Conservation (phyloP, 1,284 basidiomycete genomes). For the Trametes polyzona region DNA sequence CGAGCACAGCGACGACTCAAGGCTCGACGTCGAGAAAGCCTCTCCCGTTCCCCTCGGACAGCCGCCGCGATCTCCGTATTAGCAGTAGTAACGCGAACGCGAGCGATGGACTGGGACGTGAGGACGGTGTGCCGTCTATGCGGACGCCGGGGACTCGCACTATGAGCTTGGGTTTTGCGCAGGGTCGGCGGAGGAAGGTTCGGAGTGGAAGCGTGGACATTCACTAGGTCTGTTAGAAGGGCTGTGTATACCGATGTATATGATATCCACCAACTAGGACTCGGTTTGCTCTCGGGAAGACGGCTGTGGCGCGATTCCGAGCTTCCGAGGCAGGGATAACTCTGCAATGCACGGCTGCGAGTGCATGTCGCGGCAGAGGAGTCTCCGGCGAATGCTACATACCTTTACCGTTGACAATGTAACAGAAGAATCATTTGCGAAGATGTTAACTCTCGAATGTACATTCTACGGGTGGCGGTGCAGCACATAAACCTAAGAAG, state of each 20-base stretch:
- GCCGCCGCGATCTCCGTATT: not conserved
- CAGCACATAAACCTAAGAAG: too few species aligned
- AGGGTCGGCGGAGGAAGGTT: slow-evolving; percentile 20
- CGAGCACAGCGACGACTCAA: not conserved
- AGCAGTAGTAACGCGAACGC: too few species aligned
- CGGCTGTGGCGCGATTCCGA: too few species aligned
- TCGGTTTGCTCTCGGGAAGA: too few species aligned
- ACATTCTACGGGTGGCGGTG: too few species aligned
- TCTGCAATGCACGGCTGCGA: too few species aligned
- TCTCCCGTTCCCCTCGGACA: not conserved
- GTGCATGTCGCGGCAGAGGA: too few species aligned
- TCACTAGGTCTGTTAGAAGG: not conserved
- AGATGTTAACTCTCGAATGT: too few species aligned
- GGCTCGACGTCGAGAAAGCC: slow-evolving; percentile 2
- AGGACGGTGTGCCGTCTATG: not conserved
- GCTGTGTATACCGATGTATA: not conserved
- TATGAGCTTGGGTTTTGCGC: slow-evolving; percentile 23
- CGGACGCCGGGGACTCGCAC: slow-evolving; percentile 20
- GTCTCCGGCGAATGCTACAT: too few species aligned
- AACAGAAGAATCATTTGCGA: too few species aligned
- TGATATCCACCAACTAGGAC: not conserved
- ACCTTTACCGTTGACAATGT: too few species aligned
- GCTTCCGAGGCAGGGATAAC: too few species aligned
- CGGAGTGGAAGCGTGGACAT: slow-evolving; percentile 24
- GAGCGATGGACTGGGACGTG: not conserved